A percentile compares a stretch with the other conserved stretches of the same genome.
These are phyloP conservation scores for Metschnikowia gelsemii DNA, from an alignment of 805 yeast genomes.

Conservation along the genomic window DNA sequence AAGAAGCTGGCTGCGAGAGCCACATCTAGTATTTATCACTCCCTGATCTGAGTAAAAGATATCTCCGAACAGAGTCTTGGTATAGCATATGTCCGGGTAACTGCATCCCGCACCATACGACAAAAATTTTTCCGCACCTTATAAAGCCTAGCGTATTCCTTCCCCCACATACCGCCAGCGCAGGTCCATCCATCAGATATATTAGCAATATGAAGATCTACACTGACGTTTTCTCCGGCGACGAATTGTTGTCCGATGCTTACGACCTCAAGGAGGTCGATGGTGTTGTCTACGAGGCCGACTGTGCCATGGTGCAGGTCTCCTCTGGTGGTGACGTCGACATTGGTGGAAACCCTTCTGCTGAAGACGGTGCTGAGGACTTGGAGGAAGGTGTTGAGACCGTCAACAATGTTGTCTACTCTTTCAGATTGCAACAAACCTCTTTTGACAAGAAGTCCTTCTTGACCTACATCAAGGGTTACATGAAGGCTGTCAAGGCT, in stretches of 20 bases:
- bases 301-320: conserved; percentile 89
- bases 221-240: conserved; percentile 84
- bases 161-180: background rate
- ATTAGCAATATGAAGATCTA: conserved; percentile 36
- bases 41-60: too few species aligned
- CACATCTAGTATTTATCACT: too few species aligned
- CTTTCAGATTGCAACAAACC: conserved; percentile 96
- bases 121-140: conserved; percentile 16
- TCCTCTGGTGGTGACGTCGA: conserved; percentile 85
- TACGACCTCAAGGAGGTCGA: conserved; percentile 87
- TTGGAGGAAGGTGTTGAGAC: conserved; percentile 82
- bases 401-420: conserved; percentile 97
- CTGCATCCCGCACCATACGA: conserved; percentile 17
- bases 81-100: conserved; percentile 20
- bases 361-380: conserved; percentile 87
- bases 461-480: conserved; percentile 95
- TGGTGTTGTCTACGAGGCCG: conserved; percentile 92
- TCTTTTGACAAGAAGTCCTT: conserved; percentile 97
- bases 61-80: too few species aligned
- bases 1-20: too few species aligned
- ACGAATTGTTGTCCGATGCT: conserved; percentile 96
- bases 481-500: conserved; percentile 96
- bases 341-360: conserved; percentile 99
- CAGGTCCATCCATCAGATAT: background rate
- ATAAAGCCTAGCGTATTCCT: conserved; percentile 13